Base-by-base conservation (phyloP, 306 rosid species). In the Spatholobus suberectus region DNA sequence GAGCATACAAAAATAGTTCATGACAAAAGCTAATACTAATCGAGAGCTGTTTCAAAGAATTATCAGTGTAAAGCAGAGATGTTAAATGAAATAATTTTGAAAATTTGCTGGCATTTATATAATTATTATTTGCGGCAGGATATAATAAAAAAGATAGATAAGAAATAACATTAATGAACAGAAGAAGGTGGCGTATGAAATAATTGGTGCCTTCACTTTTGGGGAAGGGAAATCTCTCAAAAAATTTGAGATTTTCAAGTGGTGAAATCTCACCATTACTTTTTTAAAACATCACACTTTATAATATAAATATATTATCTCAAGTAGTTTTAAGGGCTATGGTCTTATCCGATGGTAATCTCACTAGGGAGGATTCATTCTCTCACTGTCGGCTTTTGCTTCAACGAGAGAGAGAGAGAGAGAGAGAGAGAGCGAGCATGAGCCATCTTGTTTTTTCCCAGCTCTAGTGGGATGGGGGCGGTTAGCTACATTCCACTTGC, bases 1-100 rank as follows among this genome's bases (percentile, higher is more conserved):
- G 74, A 89, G 70, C 89, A 43, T 73, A 32, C 79, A 82, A 88
- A 10, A 80, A 86, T 7, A 78, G 80, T 35, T 84, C 66, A 44
- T 81, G 70, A 81, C 44, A 37, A 32, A 38, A 29, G 72, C 54
- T 17, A 34, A 9, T 14, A 32, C 32, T 49, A 46, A 66, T 41
- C 23, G 34, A 76, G 68, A 83, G 43, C 38, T 76, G 81, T 76
- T 46, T 29, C 37, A 58, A 55, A 59, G 9, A 70, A 57, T 58
- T 55, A 58, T 67, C 77, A 61, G 15, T 78, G 89, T 85, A 75
- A 84, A 80, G 21, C 54, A 24, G 82, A 66, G 79, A 79, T 55
- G 21, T 58, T 18, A 32, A 78, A 76, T 79, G 62, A 58, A 66
- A 78, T 40, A 62, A 27, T 46, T 71, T 62, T 24, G 61, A 67